Conservation (phyloP, 2,329 filamentous ascomycete species). For the Cytospora schulzeri region DNA sequence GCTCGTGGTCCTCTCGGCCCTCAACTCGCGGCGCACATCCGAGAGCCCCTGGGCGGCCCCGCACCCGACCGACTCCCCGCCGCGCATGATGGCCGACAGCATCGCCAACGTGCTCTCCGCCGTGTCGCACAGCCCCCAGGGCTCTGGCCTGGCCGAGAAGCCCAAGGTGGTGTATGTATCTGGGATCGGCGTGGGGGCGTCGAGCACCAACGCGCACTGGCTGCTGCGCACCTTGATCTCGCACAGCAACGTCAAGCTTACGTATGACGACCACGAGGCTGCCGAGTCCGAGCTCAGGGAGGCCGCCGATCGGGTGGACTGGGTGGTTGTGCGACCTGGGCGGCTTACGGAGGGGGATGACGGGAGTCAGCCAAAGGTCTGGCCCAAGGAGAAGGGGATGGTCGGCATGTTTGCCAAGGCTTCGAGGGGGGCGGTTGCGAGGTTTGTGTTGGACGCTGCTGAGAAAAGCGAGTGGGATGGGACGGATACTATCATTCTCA, state of each 20-base stretch:
- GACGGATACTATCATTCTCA: background rate
- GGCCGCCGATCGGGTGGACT: background rate
- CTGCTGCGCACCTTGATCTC: slow-evolving; percentile 1
- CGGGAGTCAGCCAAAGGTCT: background rate
- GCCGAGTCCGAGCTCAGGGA: slow-evolving; percentile 5
- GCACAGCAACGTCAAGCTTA: slow-evolving; percentile 12
- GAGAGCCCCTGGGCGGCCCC: slow-evolving; percentile 8
- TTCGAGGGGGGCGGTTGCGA: background rate
- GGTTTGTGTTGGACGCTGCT: slow-evolving; percentile 1
- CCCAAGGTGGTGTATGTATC: slow-evolving; percentile 11
- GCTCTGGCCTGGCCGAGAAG: background rate
- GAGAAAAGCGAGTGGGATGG: slow-evolving; percentile 8
- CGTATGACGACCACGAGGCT: slow-evolving; percentile 4
- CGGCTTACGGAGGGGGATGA: slow-evolving; percentile 1
- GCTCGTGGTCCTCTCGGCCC: background rate
- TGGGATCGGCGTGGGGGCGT: slow-evolving; percentile 7
- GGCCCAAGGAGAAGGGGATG: slow-evolving; percentile 5
- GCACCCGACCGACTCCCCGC: slow-evolving; percentile 9
- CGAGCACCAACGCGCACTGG: slow-evolving; percentile 9
- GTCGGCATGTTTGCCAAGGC: slow-evolving; percentile 6
- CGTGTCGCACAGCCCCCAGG: slow-evolving; percentile 28
- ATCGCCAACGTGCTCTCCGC: background rate
- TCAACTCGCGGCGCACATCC: slow-evolving; percentile 13
- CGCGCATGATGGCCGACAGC: slow-evolving; percentile 15
- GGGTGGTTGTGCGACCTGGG: slow-evolving; percentile 4